Base-by-base conservation (phyloP, 139 green algal species). In the Chlorokybus atmophyticus region DNA sequence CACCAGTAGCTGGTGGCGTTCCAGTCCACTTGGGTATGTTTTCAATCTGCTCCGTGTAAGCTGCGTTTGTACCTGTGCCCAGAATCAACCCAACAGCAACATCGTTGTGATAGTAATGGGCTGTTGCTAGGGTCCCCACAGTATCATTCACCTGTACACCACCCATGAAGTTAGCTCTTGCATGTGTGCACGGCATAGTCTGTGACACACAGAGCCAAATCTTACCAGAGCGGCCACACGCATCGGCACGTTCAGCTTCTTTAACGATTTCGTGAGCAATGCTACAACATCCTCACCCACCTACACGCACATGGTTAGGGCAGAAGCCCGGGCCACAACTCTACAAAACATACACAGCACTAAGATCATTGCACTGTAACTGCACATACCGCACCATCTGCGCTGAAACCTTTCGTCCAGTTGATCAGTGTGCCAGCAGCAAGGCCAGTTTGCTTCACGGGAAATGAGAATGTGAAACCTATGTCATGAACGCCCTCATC, bases 401-500 rank as follows among this genome's bases (percentile, higher is more conserved):
- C 23, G 59, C 68, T 41, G 28, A 85, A 87, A 32, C 76, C 79
- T 66, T 95, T 95, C 39, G 83, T 95, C 87, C 86, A 94, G 44
- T 68, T 57, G 47, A 95, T 57, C n/a, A 94, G 79, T 30, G 57
- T 70, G 44, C 85, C 87, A 3, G 55, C 48, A 59, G 85, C 62
- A n/a, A 95, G 54, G 21, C 71, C 69, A 1, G 59, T 75, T 64
- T 95, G 87, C 23, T 90, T 59, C 27, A 82, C 73, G 8, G 87
- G 78, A 67, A 95, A 95, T 52, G 64, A 83, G 72, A 93, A 95
- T 65, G 83, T 94, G 76, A 95, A 94, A 27, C 87, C 87, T 0
- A 94, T 80, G 39, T 58, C 7, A 28, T 61, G 42, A 24, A 54
- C 62, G n/a, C 10, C 10, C 35, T 10, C 35, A 10, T 21, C 35